A percentile compares a stretch with the other conserved stretches of the same genome.
Evolutionary conservation across 495 filamentous ascomycete species (phyloP).

Genomic region (Penicillium silybi): DNA sequence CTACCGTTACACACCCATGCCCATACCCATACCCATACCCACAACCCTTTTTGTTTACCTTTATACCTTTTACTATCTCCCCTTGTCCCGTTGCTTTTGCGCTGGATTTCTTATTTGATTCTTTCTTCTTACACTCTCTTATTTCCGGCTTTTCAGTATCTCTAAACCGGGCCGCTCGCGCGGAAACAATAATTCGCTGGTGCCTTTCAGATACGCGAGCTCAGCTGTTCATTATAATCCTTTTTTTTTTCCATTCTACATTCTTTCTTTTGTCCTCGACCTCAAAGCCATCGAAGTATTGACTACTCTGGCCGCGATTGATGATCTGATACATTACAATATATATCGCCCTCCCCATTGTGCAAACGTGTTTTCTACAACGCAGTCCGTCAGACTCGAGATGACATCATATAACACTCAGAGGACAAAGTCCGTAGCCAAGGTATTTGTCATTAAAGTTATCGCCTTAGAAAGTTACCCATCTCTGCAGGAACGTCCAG

Average conservation of each 20-base stretch:
- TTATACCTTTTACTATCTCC: constrained; percentile 11
- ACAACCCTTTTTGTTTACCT: too few relatives aligned
- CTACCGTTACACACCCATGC: too few relatives aligned
- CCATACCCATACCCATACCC: not conserved
- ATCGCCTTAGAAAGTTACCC: not conserved
- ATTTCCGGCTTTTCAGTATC: constrained; percentile 2
- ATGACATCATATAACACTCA: too few relatives aligned
- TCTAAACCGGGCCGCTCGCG: constrained; percentile 29
- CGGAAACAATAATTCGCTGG: constrained; percentile 31
- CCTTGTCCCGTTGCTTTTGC: constrained; percentile 1
- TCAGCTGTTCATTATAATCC: not conserved
- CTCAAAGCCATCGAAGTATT: not conserved
- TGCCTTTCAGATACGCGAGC: constrained; percentile 16
- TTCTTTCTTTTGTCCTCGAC: constrained; percentile 9
- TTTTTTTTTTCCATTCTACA: constrained; percentile 3
- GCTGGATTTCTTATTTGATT: constrained; percentile 6
- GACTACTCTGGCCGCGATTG: not conserved
- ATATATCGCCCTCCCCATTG: not conserved
- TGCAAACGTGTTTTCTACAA: not conserved
- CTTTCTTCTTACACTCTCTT: constrained; percentile 9
- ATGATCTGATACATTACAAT: not conserved
- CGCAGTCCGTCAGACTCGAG: too few relatives aligned
- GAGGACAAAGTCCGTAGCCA: not conserved
- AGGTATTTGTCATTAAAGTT: not conserved
- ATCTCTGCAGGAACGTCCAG: constrained; percentile 4